Base-by-base conservation (phyloP, 2,329 filamentous ascomycete genomes). In the Venturia oleaginea region DNA sequence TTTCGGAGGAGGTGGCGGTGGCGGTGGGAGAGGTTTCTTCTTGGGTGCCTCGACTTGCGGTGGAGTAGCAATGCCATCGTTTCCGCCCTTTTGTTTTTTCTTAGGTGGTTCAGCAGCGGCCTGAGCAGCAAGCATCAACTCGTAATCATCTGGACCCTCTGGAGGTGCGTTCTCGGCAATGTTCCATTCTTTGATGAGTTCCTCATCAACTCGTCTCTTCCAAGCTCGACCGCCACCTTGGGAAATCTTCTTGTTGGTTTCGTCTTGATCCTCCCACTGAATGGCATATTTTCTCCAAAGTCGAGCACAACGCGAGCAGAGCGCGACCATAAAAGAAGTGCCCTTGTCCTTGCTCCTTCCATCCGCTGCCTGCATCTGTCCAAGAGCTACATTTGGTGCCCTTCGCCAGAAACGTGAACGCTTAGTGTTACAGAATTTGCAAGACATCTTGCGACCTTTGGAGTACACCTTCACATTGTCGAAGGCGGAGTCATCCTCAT, bases 281-380 rank as follows among this genome's bases (percentile, higher is more conserved):
- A 99, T 91, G 19, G 89, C 93, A 75, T 99, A 99, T 68, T 93
- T 90, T 61, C 94, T 88, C 94, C 94, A 99, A 10, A 99, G 80
- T 71, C 94, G 87, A 32, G 92, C 92, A 72, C 94, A 99, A 66
- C 93, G 86, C 65, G 92, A 84, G 73, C 94, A 99, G 4, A 99
- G 83, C 3, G 93, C 92, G 60, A 92, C 83, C 22, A 95, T 84
- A 42, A 89, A 86, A 69, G 89, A 86, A 19, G 82, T 80, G 15
- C 84, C 85, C 73, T 93, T 96, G 68, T 96, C 91, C 75, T 92
- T 92, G 65, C 72, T 75, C 70, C 88, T 89, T 63, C 83, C 82
- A 11, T 95, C 86, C 4, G 82, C 84, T 30, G 83, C 83, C 37
- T 92, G 80, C 11, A 88, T 83, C 30, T 90, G 84, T 19, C 87